Evolutionary conservation across 345 rosid genomes (phyloP).

Genomic region (Rhodamnia argentea): DNA sequence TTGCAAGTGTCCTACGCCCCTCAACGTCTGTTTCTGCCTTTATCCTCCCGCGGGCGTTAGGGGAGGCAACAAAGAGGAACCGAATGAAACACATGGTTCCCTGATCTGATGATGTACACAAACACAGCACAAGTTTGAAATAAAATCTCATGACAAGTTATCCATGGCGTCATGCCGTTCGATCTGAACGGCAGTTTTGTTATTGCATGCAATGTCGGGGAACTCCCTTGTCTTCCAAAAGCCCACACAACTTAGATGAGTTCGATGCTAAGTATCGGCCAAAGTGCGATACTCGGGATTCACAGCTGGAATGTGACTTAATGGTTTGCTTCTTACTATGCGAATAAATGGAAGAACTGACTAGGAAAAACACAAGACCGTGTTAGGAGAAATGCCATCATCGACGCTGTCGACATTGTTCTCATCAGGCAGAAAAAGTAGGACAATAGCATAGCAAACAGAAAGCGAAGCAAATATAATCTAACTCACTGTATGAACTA

Average conservation of each 20-base stretch:
- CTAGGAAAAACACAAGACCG: not conserved
- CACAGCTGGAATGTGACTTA: not conserved
- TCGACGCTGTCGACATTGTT: not conserved
- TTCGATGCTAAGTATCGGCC: not conserved
- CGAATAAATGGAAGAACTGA: not conserved
- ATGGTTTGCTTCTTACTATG: not conserved
- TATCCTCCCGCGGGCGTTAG: not conserved
- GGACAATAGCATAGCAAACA: not conserved
- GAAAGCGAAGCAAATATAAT: not conserved
- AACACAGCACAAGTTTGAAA: not conserved
- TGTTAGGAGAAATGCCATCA: not conserved
- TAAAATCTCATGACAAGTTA: not conserved
- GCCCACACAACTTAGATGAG: not conserved
- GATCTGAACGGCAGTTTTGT: not conserved
- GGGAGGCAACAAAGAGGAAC: not conserved
- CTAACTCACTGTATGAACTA: not conserved
- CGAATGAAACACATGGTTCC: not conserved
- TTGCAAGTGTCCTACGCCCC: not conserved
- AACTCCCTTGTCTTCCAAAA: not conserved
- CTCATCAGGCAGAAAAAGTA: not conserved
- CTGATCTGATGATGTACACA: not conserved
- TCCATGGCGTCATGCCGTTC: not conserved
- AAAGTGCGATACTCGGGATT: not conserved
- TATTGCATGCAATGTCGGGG: not conserved
- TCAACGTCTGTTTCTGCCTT: not conserved